Percentiles rank a stretch among this genome's conserved stretches.
Evolutionary conservation across 345 rosid genomes (phyloP).

Genomic region (Brassica carinata): DNA sequence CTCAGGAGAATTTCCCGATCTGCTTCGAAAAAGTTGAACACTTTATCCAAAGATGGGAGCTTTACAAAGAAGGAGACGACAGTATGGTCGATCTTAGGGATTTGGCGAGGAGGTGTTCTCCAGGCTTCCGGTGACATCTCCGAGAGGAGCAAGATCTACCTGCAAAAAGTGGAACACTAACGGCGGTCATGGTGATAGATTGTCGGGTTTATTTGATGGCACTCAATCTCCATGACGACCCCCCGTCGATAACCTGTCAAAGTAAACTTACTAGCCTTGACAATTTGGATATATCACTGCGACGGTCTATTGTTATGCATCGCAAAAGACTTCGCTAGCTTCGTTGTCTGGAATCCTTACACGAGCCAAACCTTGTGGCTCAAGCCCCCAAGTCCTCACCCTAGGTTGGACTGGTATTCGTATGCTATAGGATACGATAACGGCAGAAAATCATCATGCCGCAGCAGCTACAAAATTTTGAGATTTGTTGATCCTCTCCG

Average conservation of each 20-base stretch:
- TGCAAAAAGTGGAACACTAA: slow-evolving; percentile 2
- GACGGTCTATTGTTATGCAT: slow-evolving; percentile 10
- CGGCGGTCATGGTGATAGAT: slow-evolving; percentile 14
- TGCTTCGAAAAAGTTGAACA: background rate
- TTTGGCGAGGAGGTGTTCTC: background rate
- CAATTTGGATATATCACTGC: slow-evolving; percentile 9
- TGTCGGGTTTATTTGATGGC: no score
- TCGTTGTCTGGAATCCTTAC: slow-evolving; percentile 6
- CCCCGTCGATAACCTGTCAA: background rate
- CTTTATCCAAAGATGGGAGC: background rate
- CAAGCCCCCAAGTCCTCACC: background rate
- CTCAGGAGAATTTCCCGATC: no score
- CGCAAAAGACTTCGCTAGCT: background rate
- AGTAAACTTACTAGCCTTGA: background rate
- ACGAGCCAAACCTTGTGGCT: slow-evolving; percentile 5
- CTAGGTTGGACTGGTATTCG: background rate
- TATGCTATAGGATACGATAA: slow-evolving; percentile 17
- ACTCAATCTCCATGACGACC: no score
- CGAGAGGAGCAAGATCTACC: background rate
- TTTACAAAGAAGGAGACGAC: no score
- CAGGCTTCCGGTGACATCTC: slow-evolving; percentile 6
- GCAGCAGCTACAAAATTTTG: background rate
- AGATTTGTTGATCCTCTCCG: background rate
- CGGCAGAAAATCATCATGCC: background rate
- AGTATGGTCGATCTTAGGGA: background rate